These are phyloP conservation scores for Trifolium pratense DNA, from an alignment of 306 rosid genomes.

Conservation along the genomic window DNA sequence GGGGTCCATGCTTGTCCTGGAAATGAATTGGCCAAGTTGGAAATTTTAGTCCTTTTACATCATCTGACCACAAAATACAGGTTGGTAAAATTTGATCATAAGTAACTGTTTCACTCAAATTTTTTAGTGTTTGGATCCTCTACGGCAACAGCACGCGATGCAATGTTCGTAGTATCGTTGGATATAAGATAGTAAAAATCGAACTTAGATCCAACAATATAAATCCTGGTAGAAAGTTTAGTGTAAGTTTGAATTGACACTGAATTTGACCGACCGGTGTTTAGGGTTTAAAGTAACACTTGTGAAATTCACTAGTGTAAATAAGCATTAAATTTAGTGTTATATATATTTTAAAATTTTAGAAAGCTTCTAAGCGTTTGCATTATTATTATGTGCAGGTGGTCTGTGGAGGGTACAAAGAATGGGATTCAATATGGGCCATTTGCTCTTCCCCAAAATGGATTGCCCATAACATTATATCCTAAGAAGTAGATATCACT, in stretches of 20 bases:
- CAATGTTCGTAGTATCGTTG: neutral
- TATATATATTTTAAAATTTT: constrained; percentile 40
- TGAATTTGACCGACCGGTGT: neutral
- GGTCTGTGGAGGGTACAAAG: constrained; percentile 70
- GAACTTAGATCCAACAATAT: neutral
- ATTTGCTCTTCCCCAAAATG: constrained; percentile 94
- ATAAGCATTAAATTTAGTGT: neutral
- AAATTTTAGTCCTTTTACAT: constrained; percentile 84
- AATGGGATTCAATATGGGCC: constrained; percentile 97
- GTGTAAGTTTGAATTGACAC: neutral
- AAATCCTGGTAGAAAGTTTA: rapidly evolving
- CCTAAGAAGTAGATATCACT: constrained; percentile 44
- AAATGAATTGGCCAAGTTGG: constrained; percentile 93
- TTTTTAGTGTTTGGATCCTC: neutral
- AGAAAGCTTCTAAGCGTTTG: constrained; percentile 26
- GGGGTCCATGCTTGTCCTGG: constrained; percentile 97
- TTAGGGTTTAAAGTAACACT: neutral
- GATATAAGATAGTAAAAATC: neutral
- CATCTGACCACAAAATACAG: constrained; percentile 94
- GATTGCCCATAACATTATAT: constrained; percentile 77
- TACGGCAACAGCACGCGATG: neutral
- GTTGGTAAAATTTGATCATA: constrained; percentile 49
- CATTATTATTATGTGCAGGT: constrained; percentile 54
- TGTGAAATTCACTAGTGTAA: neutral
- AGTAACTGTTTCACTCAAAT: neutral